Percentiles rank a stretch among this genome's conserved stretches.
phyloP scores from a whole-genome alignment of 2,329 filamentous ascomycete species.

The Claviceps maximensis region DNA sequence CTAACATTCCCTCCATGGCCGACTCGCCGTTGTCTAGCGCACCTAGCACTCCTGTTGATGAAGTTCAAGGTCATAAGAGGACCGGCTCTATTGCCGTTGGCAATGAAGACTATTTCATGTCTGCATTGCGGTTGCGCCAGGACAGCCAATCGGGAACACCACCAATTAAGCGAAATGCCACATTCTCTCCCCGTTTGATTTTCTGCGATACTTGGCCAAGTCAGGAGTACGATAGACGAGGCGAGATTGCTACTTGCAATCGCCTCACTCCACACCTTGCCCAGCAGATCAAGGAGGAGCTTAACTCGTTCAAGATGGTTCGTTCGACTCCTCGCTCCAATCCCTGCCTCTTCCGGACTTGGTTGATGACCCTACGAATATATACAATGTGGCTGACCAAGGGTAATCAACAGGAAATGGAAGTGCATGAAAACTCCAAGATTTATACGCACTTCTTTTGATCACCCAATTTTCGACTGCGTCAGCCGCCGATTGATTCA shows the following conservation, averaged over 20 bases:
- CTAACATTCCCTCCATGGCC: conserved; percentile 47
- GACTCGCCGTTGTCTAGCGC: conserved; percentile 78
- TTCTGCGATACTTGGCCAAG: conserved; percentile 96
- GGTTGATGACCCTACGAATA: not conserved
- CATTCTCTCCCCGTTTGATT: conserved; percentile 83
- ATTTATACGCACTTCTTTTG: conserved; percentile 99
- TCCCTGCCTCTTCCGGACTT: not conserved
- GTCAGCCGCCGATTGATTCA: conserved; percentile 13
- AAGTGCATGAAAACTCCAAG: conserved; percentile 97
- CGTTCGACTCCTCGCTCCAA: not conserved
- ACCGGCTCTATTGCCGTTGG: conserved; percentile 60
- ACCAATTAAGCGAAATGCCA: conserved; percentile 52
- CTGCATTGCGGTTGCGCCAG: conserved; percentile 56
- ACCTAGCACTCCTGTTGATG: conserved; percentile 77
- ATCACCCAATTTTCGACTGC: conserved; percentile 27
- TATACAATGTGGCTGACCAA: not conserved
- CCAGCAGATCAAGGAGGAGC: conserved; percentile 98
- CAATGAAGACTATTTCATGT: conserved; percentile 83
- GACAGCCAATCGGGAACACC: conserved; percentile 75
- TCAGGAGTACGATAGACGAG: conserved; percentile 88
- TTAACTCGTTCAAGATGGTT: conserved; percentile 96
- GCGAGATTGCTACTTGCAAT: conserved; percentile 96
- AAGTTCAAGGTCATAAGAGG: conserved; percentile 52
- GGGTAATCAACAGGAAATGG: conserved; percentile 66
- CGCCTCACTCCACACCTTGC: conserved; percentile 91